A percentile compares a stretch with the other conserved stretches of the same genome.
Conservation (phyloP, 305 asterid genomes). For the Striga hermonthica region DNA sequence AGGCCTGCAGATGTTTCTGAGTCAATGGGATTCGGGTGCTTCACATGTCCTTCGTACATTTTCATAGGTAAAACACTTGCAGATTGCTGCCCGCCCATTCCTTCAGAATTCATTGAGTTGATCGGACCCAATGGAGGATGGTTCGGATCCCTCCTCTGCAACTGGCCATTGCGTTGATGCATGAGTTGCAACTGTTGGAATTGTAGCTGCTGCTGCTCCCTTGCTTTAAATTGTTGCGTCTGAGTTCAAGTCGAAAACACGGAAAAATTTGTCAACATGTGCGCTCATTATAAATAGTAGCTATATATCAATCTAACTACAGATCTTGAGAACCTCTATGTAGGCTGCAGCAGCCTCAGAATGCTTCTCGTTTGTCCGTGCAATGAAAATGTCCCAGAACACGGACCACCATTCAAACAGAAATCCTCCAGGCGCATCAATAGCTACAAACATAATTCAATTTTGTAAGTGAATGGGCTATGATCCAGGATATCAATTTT, state of each 20-base stretch:
- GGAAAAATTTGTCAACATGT: not conserved
- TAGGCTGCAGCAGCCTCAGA: conserved; percentile 89
- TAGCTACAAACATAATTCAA: conserved; percentile 46
- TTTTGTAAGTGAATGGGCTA: not conserved
- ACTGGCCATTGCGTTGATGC: conserved; percentile 81
- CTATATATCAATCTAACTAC: not conserved
- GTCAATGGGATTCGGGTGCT: conserved; percentile 71
- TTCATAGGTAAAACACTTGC: conserved; percentile 77
- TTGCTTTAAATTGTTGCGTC: conserved; percentile 79
- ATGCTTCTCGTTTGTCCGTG: conserved; percentile 85
- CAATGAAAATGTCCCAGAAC: conserved; percentile 89
- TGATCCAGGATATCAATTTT: conserved; percentile 12
- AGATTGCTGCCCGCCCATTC: conserved; percentile 81
- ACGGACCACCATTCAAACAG: conserved; percentile 94
- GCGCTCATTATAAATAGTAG: not conserved
- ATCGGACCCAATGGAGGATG: conserved; percentile 69
- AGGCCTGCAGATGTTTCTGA: conserved; percentile 65
- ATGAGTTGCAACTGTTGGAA: conserved; percentile 79
- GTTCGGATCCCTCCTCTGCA: conserved; percentile 77
- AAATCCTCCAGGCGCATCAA: conserved; percentile 95
- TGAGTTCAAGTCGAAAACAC: conserved; percentile 26
- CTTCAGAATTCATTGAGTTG: conserved; percentile 49
- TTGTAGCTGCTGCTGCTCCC: conserved; percentile 85
- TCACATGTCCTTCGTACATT: conserved; percentile 82
- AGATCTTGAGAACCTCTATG: conserved; percentile 57